These are phyloP conservation scores for Globisporangium abappressorium DNA, from an alignment of 352 stramenopile genomes.

Conservation along the genomic window DNA sequence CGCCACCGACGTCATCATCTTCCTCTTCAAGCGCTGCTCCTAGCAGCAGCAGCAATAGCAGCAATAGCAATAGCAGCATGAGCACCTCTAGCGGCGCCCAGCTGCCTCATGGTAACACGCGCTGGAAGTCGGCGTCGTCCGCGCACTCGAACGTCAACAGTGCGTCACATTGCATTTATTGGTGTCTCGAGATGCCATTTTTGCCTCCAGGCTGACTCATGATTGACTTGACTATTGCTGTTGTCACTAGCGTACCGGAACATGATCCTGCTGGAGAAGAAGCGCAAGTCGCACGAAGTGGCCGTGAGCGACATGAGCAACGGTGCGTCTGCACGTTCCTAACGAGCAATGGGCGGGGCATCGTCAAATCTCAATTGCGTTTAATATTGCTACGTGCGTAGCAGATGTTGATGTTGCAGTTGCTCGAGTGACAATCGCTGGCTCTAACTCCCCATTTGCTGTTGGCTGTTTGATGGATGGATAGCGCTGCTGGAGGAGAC, in stretches of 20 bases:
- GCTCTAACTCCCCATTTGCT: background rate
- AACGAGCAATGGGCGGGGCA: no score
- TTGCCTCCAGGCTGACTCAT: background rate
- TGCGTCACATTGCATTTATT: conserved; percentile 15
- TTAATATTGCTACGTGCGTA: background rate
- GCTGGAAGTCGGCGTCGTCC: conserved; percentile 18
- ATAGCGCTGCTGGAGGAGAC: conserved; percentile 57
- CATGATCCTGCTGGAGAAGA: conserved; percentile 54
- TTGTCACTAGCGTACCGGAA: conserved; percentile 30
- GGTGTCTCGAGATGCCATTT: background rate
- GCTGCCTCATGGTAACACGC: conserved; percentile 7
- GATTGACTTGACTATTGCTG: background rate
- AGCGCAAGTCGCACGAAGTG: conserved; percentile 43
- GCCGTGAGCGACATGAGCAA: conserved; percentile 43
- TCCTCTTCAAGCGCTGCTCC: background rate
- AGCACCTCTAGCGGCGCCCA: background rate
- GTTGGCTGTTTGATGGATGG: background rate
- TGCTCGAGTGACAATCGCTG: background rate
- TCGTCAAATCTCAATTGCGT: background rate
- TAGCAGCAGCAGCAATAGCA: background rate
- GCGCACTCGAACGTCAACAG: conserved; percentile 22
- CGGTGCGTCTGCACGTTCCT: conserved; percentile 16
- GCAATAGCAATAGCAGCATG: background rate
- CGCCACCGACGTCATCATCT: background rate
- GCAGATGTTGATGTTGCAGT: background rate